Base-by-base conservation (phyloP, 1,284 basidiomycete genomes). In the Malassezia sympodialis region DNA sequence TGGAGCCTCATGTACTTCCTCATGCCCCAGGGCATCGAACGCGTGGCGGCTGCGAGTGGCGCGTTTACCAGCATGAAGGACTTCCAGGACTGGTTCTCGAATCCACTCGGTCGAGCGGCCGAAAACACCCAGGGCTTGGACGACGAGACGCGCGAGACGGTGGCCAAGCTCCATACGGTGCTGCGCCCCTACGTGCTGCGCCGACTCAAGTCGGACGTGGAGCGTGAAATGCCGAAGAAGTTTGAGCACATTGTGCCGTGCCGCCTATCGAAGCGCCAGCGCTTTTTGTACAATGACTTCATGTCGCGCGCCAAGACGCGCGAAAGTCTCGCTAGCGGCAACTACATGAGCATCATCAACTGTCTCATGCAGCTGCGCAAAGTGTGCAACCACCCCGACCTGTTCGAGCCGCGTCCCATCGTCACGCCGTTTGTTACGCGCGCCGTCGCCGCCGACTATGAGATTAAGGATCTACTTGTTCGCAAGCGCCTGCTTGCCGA, bases 261-360 rank as follows among this genome's bases (percentile, higher is more conserved):
- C 67, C 84, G 86, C 1, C 79, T 98, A 6, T 94, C 90, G 30
- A 96, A 94, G 73, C 83, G 93, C 1, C 93, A 98, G 68, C 85
- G 91, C 6, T 93, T 89, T 75, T 81, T 98, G 8, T 98, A 98
- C 76, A 93, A 98, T 79, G 93, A 96, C 75, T 96, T 96, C 78
- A 96, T 98, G 90, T 81, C 85, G 5, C 82, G 93, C 26, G 84
- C 88, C 0, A 84, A 89, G 58, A 96, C 93, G 2, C 82, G 83
- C 37, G 84, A 88, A 65, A 88, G 88, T 14, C 80, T 96, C 45
- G 80, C 85, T 15, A 89, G 87, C 4, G 93, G 91, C 3, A 90
- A 90, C 53, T 81, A 80, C 65, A 76, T 82, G 53, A 79, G 79
- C 49, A 90, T 96, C 58, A 90, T 91, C 76, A 96, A 96, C 74